Evolutionary conservation across 1,284 basidiomycete species (phyloP).

Genomic region (Megacollybia platyphylla): DNA sequence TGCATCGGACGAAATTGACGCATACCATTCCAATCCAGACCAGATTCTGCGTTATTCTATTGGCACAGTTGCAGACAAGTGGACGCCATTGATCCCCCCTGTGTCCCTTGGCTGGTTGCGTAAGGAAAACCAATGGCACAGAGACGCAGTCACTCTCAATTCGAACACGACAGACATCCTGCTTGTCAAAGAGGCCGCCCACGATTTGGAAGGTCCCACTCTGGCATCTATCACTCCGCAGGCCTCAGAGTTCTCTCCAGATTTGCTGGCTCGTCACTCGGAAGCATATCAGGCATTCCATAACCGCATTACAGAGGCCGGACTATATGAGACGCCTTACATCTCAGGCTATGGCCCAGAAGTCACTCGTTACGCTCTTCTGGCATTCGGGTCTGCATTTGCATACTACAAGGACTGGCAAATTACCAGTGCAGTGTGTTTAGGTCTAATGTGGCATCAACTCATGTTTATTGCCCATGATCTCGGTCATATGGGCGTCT

Average conservation of each 20-base stretch:
- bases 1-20: slow-evolving; percentile 89
- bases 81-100: slow-evolving; percentile 82
- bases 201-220: slow-evolving; percentile 26
- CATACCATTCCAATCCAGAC: slow-evolving; percentile 67
- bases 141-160: slow-evolving; percentile 41
- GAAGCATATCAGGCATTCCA: slow-evolving; percentile 77
- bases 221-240: slow-evolving; percentile 37
- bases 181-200: slow-evolving; percentile 29
- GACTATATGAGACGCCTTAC: slow-evolving; percentile 78
- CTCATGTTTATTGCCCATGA: slow-evolving; percentile 90
- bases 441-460: slow-evolving; percentile 93
- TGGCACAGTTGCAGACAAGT: slow-evolving; percentile 60
- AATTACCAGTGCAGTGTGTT: slow-evolving; percentile 61
- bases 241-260: slow-evolving; percentile 40
- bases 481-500: slow-evolving; percentile 89
- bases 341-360: slow-evolving; percentile 88
- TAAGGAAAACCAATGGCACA: slow-evolving; percentile 41
- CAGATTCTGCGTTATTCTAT: slow-evolving; percentile 65
- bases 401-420: slow-evolving; percentile 58
- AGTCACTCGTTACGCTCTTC: slow-evolving; percentile 59
- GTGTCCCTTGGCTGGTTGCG: slow-evolving; percentile 76
- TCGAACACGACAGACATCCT: slow-evolving; percentile 44
- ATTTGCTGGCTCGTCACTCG: slow-evolving; percentile 61
- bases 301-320: slow-evolving; percentile 62
- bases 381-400: slow-evolving; percentile 47